Percentiles rank a stretch among this genome's conserved stretches.
phyloP scores from a whole-genome alignment of 1,139 yeast genomes.

The Debaryomyces subglobosus region DNA sequence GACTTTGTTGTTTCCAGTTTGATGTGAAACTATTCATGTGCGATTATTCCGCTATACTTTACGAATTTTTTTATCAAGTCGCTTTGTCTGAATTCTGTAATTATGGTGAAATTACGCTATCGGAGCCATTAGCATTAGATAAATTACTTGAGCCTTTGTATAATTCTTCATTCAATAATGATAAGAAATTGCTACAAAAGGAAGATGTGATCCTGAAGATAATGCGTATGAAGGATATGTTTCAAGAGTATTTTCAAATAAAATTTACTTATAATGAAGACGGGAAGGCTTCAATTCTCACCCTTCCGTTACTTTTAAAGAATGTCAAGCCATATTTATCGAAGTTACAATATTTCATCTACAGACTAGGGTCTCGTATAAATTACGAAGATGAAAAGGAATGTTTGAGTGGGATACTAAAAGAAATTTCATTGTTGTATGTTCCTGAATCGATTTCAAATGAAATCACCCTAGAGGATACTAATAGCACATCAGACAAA shows the following conservation, averaged over 20 bases:
- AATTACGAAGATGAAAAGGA: slow-evolving; percentile 67
- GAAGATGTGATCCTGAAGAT: slow-evolving; percentile 29
- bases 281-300: slow-evolving; percentile 35
- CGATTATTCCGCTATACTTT: slow-evolving; percentile 73
- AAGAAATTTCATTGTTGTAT: slow-evolving; percentile 73
- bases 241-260: slow-evolving; percentile 74
- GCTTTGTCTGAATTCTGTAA: slow-evolving; percentile 80
- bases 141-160: slow-evolving; percentile 33
- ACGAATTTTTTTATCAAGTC: slow-evolving; percentile 79
- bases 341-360: slow-evolving; percentile 70
- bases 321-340: slow-evolving; percentile 63
- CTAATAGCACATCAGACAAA: slow-evolving; percentile 14
- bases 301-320: slow-evolving; percentile 70
- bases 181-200: slow-evolving; percentile 17
- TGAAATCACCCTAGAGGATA: slow-evolving; percentile 11
- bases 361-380: slow-evolving; percentile 58
- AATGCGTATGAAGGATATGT: slow-evolving; percentile 69
- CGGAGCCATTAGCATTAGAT: slow-evolving; percentile 36
- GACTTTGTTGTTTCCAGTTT: slow-evolving; percentile 81
- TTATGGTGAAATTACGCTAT: slow-evolving; percentile 65
- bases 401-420: slow-evolving; percentile 67
- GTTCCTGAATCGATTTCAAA: slow-evolving; percentile 60
- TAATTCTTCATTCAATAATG: slow-evolving; percentile 15
- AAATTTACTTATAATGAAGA: slow-evolving; percentile 32
- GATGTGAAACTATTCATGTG: slow-evolving; percentile 77